phyloP scores from a whole-genome alignment of 495 filamentous ascomycete genomes.

The Penicillium lividum region DNA sequence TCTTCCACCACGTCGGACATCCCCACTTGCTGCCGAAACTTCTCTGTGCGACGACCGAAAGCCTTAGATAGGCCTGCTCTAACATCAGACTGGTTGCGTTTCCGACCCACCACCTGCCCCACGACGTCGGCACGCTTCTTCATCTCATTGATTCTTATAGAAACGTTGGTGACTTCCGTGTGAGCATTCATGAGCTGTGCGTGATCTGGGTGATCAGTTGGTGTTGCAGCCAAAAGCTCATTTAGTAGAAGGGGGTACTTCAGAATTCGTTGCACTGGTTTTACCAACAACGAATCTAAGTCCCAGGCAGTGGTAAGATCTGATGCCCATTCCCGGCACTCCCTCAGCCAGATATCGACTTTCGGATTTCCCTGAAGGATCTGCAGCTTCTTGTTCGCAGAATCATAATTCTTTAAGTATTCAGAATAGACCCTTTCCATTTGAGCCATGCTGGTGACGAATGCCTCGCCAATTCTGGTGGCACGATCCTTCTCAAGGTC shows the following conservation, averaged over 20 bases:
- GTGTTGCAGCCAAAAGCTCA: constrained; percentile 75
- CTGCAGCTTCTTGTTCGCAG: constrained; percentile 75
- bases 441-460: constrained; percentile 66
- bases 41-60: constrained; percentile 83
- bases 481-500: constrained; percentile 73
- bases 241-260: constrained; percentile 88
- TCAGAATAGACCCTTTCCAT: constrained; percentile 86
- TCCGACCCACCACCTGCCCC: constrained; percentile 79
- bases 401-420: constrained; percentile 84
- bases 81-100: constrained; percentile 89
- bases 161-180: constrained; percentile 65
- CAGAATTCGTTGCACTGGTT: constrained; percentile 87
- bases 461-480: constrained; percentile 78
- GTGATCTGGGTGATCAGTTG: constrained; percentile 79
- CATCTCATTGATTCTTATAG: constrained; percentile 84
- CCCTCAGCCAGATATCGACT: constrained; percentile 86
- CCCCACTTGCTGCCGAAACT: constrained; percentile 67
- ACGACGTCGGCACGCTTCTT: constrained; percentile 91
- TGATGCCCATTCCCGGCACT: constrained; percentile 82
- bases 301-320: constrained; percentile 94
- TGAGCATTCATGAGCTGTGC: constrained; percentile 62
- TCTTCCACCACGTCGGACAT: constrained; percentile 72
- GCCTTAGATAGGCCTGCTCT: constrained; percentile 79
- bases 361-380: constrained; percentile 70
- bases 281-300: constrained; percentile 89